phyloP scores from a whole-genome alignment of 345 rosid genomes.

The Eucalyptus curtisii region DNA sequence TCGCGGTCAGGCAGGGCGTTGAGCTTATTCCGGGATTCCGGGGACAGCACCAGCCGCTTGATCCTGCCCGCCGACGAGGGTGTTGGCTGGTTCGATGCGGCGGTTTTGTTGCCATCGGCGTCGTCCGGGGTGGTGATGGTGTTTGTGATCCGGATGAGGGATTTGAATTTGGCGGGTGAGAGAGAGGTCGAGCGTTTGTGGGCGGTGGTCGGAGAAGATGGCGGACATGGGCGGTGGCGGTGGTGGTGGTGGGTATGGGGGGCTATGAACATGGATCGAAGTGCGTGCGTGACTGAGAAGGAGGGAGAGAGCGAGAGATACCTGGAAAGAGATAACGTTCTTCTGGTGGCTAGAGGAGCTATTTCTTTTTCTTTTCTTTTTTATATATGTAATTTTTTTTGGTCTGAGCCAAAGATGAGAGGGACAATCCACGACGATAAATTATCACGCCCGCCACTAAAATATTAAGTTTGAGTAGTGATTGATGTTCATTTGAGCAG shows the following conservation, averaged over 20 bases:
- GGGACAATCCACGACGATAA: not conserved
- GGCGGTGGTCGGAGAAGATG: not conserved
- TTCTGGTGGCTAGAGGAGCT: not conserved
- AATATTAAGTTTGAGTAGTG: not conserved
- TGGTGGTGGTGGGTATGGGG: not conserved
- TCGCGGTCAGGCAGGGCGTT: constrained; percentile 44
- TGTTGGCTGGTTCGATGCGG: not conserved
- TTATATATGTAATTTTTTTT: not conserved
- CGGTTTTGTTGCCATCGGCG: not conserved
- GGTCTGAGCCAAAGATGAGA: not conserved
- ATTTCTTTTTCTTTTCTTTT: not conserved
- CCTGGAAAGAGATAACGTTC: not conserved
- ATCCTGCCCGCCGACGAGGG: constrained; percentile 40
- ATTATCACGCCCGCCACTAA: not conserved
- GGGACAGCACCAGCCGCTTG: constrained; percentile 54
- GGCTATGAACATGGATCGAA: not conserved
- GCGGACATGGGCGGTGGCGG: not conserved
- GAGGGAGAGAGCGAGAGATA: not conserved
- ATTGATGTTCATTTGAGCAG: not conserved
- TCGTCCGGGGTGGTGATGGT: not conserved
- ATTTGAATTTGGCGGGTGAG: not conserved
- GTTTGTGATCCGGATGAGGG: not conserved
- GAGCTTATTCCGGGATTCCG: constrained; percentile 58
- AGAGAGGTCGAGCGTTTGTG: not conserved
- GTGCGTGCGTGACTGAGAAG: not conserved